phyloP scores from a whole-genome alignment of 106 monocot species.

The Xerophyta viscosa region DNA sequence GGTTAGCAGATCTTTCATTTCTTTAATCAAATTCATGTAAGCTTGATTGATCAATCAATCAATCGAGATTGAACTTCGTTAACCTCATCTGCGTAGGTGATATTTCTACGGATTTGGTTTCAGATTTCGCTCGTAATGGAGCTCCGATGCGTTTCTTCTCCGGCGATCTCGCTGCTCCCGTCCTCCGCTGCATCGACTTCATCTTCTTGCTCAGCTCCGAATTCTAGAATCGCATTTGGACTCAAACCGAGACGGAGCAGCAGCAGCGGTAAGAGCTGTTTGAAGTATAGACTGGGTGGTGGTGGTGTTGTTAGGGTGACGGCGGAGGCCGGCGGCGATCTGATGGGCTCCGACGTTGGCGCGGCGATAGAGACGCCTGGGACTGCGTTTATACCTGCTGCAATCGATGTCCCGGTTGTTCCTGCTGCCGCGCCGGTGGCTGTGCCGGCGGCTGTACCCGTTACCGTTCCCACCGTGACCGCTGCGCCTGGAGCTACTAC shows the following conservation, averaged over 20 bases:
- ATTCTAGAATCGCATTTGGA: no score
- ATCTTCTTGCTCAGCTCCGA: constrained; percentile 10
- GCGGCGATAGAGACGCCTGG: constrained; percentile 4
- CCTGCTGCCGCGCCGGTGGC: background rate
- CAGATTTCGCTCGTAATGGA: constrained; percentile 1
- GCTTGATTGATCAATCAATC: no score
- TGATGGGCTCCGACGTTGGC: constrained; percentile 10
- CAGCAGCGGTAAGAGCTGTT: no score
- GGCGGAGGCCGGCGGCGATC: constrained; percentile 26
- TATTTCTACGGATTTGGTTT: background rate
- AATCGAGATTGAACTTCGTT: no score
- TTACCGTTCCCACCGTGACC: background rate
- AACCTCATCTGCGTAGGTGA: no score
- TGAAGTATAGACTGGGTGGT: background rate
- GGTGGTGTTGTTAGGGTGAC: constrained; percentile 13
- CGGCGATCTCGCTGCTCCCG: background rate
- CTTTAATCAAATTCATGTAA: no score
- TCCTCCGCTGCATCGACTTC: no score
- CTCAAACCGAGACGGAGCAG: no score
- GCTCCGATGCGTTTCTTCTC: constrained; percentile 13
- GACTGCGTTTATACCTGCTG: constrained; percentile 18
- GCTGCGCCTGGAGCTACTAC: constrained; percentile 27
- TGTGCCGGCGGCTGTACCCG: background rate
- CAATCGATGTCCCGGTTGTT: background rate
- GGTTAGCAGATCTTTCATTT: no score